Conservation (phyloP, 2,329 filamentous ascomycete genomes). For the Neofusicoccum laricinum region DNA sequence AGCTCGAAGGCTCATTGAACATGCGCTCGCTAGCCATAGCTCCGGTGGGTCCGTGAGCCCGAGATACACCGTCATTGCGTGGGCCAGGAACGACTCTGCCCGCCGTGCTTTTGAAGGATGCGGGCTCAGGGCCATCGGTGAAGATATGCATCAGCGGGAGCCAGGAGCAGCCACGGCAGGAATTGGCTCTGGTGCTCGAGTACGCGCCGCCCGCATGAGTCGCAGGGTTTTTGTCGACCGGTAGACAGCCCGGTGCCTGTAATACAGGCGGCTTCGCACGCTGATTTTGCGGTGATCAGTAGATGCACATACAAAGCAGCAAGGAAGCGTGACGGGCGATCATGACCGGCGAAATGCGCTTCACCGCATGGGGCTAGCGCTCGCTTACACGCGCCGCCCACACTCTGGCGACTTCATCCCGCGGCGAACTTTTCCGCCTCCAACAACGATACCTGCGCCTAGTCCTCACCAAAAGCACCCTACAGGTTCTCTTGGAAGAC, state of each 20-base stretch:
- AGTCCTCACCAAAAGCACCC: constrained; percentile 18
- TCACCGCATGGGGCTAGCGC: not conserved
- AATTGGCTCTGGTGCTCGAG: not conserved
- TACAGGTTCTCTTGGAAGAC: constrained; percentile 48
- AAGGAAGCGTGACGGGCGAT: not conserved
- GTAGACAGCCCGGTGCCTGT: not conserved
- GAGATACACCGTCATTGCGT: constrained; percentile 23
- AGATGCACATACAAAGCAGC: not conserved
- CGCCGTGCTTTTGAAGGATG: constrained; percentile 24
- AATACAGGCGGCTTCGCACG: too few species aligned
- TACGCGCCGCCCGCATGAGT: not conserved
- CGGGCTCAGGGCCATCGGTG: constrained; percentile 24
- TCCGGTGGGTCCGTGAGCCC: not conserved
- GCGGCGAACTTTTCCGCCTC: constrained; percentile 14
- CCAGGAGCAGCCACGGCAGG: not conserved
- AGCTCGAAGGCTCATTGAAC: constrained; percentile 26
- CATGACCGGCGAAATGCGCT: not conserved
- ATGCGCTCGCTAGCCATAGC: constrained; percentile 23
- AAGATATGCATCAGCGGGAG: not conserved
- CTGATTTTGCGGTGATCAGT: too few species aligned
- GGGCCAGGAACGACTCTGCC: constrained; percentile 26
- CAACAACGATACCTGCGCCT: constrained; percentile 14
- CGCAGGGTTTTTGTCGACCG: not conserved
- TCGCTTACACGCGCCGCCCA: constrained; percentile 11
- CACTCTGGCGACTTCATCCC: constrained; percentile 2